Conservation (phyloP, 2,329 filamentous ascomycete genomes). For the Harringtonia aguacate region DNA sequence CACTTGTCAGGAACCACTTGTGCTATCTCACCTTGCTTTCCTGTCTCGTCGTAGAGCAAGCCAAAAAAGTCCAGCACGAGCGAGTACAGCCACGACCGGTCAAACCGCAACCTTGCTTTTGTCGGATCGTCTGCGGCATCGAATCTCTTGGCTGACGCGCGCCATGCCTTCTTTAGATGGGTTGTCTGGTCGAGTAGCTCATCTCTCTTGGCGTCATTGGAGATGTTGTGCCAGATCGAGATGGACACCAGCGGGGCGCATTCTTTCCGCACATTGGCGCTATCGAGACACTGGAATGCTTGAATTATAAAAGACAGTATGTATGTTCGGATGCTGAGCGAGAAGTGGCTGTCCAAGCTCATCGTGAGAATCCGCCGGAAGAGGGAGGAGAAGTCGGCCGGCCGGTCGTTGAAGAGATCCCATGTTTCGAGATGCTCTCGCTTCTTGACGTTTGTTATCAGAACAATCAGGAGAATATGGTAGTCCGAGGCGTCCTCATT, state of each 20-base stretch:
- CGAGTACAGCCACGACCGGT: slow-evolving; percentile 87
- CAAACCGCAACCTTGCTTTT: slow-evolving; percentile 76
- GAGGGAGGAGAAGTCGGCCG: slow-evolving; percentile 75
- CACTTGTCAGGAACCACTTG: too few relatives aligned
- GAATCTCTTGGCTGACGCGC: slow-evolving; percentile 73
- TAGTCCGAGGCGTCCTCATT: slow-evolving; percentile 81
- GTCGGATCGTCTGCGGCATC: slow-evolving; percentile 72
- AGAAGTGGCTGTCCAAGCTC: slow-evolving; percentile 61
- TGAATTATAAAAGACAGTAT: slow-evolving; percentile 84
- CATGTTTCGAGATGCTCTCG: slow-evolving; percentile 81
- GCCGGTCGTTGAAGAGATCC: slow-evolving; percentile 68
- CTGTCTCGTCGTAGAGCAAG: slow-evolving; percentile 48
- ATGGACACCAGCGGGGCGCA: slow-evolving; percentile 93
- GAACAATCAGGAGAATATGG: slow-evolving; percentile 75
- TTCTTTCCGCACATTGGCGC: slow-evolving; percentile 81
- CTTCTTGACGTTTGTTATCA: slow-evolving; percentile 81
- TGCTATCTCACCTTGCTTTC: neutral
- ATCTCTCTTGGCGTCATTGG: slow-evolving; percentile 65
- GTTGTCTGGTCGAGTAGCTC: slow-evolving; percentile 58
- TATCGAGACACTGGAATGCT: slow-evolving; percentile 90
- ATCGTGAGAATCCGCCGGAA: slow-evolving; percentile 87
- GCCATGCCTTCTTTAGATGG: slow-evolving; percentile 84
- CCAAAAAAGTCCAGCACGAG: slow-evolving; percentile 74
- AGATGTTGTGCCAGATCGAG: slow-evolving; percentile 88
- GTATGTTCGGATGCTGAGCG: slow-evolving; percentile 60